Evolutionary conservation across 331 rosid species (phyloP).

Genomic region (Prunus yedoensis): DNA sequence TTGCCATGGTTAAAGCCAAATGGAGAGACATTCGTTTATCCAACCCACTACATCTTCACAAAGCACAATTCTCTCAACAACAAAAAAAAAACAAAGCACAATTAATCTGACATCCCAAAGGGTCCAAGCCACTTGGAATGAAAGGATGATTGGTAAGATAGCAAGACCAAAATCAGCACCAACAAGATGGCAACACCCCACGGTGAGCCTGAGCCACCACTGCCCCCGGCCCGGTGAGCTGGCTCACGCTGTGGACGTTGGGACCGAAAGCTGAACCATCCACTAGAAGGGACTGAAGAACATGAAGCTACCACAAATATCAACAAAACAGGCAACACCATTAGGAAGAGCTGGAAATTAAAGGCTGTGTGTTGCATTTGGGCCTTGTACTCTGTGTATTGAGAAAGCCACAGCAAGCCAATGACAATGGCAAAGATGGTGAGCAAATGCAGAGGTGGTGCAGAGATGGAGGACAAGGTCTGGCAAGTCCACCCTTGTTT

Average conservation of each 20-base stretch:
- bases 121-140: conserved; percentile 52
- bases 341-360: conserved; percentile 50
- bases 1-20: background rate
- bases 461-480: conserved; percentile 45
- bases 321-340: conserved; percentile 49
- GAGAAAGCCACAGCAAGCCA: conserved; percentile 60
- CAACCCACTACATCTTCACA: background rate
- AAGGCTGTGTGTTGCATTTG: conserved; percentile 35
- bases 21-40: background rate
- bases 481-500: conserved; percentile 54
- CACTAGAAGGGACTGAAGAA: conserved; percentile 36
- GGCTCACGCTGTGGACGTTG: conserved; percentile 8
- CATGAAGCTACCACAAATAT: conserved; percentile 45
- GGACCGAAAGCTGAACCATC: conserved; percentile 35
- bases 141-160: conserved; percentile 47
- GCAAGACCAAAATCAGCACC: conserved; percentile 46
- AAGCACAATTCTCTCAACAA: too few relatives aligned
- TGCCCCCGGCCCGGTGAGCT: conserved; percentile 24
- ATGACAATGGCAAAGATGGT: conserved; percentile 65
- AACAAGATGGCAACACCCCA: conserved; percentile 45
- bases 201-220: conserved; percentile 24
- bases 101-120: conserved; percentile 32
- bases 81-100: background rate
- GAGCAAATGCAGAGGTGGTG: conserved; percentile 60
- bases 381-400: conserved; percentile 40